Evolutionary conservation across 495 filamentous ascomycete species (phyloP), one percentile per base, ranked within the genome.

Genomic region (Penicillium dipodomyicola): DNA sequence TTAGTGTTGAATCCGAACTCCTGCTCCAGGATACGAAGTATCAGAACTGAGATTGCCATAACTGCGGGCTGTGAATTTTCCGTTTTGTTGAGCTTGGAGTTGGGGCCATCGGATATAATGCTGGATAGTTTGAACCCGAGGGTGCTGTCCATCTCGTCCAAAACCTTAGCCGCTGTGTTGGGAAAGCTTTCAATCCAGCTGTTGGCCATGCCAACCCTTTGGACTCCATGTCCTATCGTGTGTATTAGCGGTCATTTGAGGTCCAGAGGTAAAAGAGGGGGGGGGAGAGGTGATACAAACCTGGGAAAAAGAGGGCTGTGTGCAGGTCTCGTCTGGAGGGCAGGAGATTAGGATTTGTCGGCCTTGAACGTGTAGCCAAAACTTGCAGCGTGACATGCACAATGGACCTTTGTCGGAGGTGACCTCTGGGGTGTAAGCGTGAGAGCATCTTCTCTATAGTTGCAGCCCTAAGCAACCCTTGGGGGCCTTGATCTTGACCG

Each of bases 61-160:
- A 97, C 94, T 46, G 94, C 93, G 0, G 94, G 94, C 71, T 98
- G 94, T 10, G 94, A 87, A 65, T 96, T 90, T 56, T 87, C 84
- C 12, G 94, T 97, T 47, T 82, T 80, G 37, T 89, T 93, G 55
- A 98, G 81, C 19, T 76, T 75, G 20, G 82, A 80, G 60, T 86
- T 87, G 0, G 94, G 89, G 0, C 94, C 93, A 1, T 89, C 74
- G 33, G 83, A 80, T 62, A 98, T 96, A 53, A 93, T 81, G n/a
- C 77, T 75, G 33, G 90, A 89, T 25, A 96, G 76, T 3, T 76
- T 70, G 59, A 86, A 81, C 43, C 85, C 78, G 57, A 96, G 77
- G 3, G 83, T 81, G 42, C 80, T 67, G 74, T 98, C 92, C 72
- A 96, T 90, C 72, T 95, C 87, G 54, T 95, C 84, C 52, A 97